Evolutionary conservation across 2,329 filamentous ascomycete genomes (phyloP), one percentile per base, ranked within the genome.

Genomic region (Sporothrix variecibatus): DNA sequence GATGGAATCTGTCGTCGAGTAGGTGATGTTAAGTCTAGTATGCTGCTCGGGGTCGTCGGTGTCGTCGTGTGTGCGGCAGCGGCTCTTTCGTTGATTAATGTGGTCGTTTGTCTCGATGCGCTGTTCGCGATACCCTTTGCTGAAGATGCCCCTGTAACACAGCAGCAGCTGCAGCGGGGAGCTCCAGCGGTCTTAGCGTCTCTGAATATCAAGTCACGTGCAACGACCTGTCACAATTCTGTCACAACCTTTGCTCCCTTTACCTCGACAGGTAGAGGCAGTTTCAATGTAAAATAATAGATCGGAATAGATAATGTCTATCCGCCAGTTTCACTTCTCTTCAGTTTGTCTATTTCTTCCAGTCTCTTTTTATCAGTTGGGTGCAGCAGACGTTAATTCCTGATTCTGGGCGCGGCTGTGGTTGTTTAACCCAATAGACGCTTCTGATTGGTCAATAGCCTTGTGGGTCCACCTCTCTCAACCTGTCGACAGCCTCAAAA

Each of bases 381-480:
- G 3, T 38, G 58, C 58, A 38, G 11, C 58, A n/a, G 20, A 12
- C 11, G 6, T 4, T 17, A 62, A 11, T 23, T 62, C 17, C 58
- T 62, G 4, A 15, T 17, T 17, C 4, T 23, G 28, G 38, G 7
- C 62, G 40, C 62, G 62, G 62, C 62, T 67, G 62, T 40, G 1
- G 62, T 46, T 11, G 60, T 40, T 51, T 26, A 23, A 17, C 38
- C n/a, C 58, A 46, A 62, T 34, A 2, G 56, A 23, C 7, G 46
- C 15, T 20, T 46, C 2, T 72, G 43, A 72, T 72, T 72, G 58
- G 71, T 11, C 71, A 72, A 46, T 26, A 72, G n/a, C 26, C 40
- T n/a, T 28, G 7, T 6, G 62, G 26, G 15, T 64, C 56, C 56
- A 71, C 31, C 11, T 31, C 7, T n/a, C 9, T 8, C 46, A 28